These are phyloP conservation scores for Knoxdaviesia capensis DNA, from an alignment of 2,329 filamentous ascomycete species.

Conservation along the genomic window DNA sequence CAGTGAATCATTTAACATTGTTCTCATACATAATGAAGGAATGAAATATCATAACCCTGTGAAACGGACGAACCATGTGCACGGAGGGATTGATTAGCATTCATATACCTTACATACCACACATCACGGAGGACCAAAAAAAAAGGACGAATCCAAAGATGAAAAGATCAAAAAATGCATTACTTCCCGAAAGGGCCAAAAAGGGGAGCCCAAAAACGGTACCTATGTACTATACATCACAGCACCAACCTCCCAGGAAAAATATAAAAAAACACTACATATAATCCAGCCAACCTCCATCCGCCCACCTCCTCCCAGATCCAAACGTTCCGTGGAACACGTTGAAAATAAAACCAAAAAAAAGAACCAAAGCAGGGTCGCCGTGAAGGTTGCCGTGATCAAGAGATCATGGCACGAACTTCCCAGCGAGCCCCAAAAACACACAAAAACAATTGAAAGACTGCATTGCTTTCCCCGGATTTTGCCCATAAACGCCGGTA, in stretches of 20 bases:
- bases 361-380: conserved; percentile 1
- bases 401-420: too few species aligned
- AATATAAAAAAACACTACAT: conserved; percentile 3
- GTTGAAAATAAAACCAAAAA: not conserved
- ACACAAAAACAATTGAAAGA: not conserved
- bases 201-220: too few species aligned
- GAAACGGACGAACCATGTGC: too few species aligned
- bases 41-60: too few species aligned
- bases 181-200: not conserved
- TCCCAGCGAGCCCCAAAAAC: too few species aligned
- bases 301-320: too few species aligned
- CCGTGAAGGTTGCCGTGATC: conserved; percentile 1
- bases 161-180: not conserved
- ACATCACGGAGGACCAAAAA: not conserved
- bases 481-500: not conserved
- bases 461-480: not conserved
- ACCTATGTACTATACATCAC: not conserved
- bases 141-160: not conserved
- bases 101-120: not conserved
- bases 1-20: too few species aligned
- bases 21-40: too few species aligned
- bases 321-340: too few species aligned
- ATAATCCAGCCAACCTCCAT: not conserved
- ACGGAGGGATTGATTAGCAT: too few species aligned
- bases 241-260: not conserved